Evolutionary conservation across 805 yeast genomes (phyloP).

Genomic region (Metschnikowia vanudenii): DNA sequence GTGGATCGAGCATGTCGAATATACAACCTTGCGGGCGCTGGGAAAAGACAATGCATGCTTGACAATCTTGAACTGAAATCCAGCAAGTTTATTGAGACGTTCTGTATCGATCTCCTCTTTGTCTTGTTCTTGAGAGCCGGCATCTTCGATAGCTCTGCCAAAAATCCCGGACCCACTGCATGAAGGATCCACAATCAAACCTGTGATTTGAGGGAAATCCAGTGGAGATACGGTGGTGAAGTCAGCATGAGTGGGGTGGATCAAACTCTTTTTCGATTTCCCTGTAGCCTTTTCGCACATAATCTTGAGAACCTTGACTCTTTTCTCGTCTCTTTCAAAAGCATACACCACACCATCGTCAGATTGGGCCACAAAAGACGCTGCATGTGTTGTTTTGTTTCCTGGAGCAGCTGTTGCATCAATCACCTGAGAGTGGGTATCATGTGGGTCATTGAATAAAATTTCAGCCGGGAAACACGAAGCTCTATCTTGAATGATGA

Average conservation of each 20-base stretch:
- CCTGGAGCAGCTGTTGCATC: constrained; percentile 99
- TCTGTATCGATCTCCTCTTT: constrained; percentile 44
- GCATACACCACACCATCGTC: constrained; percentile 58
- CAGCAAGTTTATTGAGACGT: constrained; percentile 70
- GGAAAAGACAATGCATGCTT: constrained; percentile 88
- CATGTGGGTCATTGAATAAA: constrained; percentile 50
- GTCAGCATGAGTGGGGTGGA: constrained; percentile 59
- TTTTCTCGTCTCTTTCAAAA: constrained; percentile 77
- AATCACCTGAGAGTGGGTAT: constrained; percentile 59
- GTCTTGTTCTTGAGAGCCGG: constrained; percentile 40
- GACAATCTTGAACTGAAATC: constrained; percentile 85
- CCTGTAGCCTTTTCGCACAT: constrained; percentile 75
- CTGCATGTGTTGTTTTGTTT: constrained; percentile 91
- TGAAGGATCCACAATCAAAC: constrained; percentile 90
- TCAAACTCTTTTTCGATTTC: constrained; percentile 25
- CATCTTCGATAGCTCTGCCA: constrained; percentile 72
- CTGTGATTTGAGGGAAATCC: constrained; percentile 66
- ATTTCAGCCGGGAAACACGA: constrained; percentile 95
- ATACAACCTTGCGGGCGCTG: constrained; percentile 71
- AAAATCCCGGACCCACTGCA: constrained; percentile 98
- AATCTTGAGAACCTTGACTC: constrained; percentile 66
- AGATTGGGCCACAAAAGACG: constrained; percentile 52
- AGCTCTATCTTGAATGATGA: constrained; percentile 94
- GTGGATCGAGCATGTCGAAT: constrained; percentile 94
- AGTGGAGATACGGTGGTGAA: constrained; percentile 60